Evolutionary conservation across 805 yeast species (phyloP), one percentile per base, ranked within the genome.

Genomic region (Wickerhamiella kazuoi): DNA sequence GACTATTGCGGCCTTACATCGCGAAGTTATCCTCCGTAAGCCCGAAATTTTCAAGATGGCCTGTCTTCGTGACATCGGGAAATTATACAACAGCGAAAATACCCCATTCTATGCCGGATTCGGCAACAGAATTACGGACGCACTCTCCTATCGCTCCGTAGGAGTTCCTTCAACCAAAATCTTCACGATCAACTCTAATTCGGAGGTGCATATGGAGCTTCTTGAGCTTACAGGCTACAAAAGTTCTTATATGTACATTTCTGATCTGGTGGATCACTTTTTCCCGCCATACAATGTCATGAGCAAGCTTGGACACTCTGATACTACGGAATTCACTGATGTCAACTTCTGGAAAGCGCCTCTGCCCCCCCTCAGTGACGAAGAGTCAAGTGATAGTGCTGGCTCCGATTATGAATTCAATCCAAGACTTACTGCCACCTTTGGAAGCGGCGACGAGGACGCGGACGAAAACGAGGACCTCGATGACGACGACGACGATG

Each of bases 41-140:
- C 98, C 98, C 0, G 97, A 90, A 58, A 90, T 90, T n/a, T 90
- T 90, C 66, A 90, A 90, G 53, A 90, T 90, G 86, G 94, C 98
- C 1, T 87, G 97, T 58, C 63, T 90, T 44, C 74, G 77, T 40
- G 98, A 90, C 61, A 76, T 90, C 43, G 73, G 74, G 51, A 69
- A 76, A 34, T 63, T 90, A 17, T 87, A 79, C 57, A 72, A 68
- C 31, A 46, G 45, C 15, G 46, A 53, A 38, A 62, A 71, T 36
- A 79, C 87, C 0, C 95, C 96, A 3, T 90, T 90, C 53, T 84
- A 82, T 57, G 98, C 98, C 13, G 98, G 98, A 0, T 90, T 90
- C 57, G 98, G 98, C 23, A 90, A 90, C 54, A 66, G 93, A 47
- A 90, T 90, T 44, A 90, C 98, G 2, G 98, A 90, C 61, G 97